Base-by-base conservation (phyloP, 2,329 filamentous ascomycete species). In the Coniella vitis region DNA sequence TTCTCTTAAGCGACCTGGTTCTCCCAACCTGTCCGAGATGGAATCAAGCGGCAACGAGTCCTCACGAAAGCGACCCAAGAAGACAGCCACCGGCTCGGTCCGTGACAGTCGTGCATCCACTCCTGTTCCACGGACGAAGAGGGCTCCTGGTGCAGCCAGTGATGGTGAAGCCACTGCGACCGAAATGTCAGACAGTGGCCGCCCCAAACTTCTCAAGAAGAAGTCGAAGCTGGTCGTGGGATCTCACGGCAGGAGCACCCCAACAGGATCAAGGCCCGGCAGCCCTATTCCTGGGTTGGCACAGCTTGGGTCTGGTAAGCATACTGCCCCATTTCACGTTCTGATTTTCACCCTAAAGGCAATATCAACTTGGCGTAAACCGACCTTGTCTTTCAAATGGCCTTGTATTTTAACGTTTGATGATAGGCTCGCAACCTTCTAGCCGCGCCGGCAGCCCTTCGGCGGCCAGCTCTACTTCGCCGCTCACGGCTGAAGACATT, bases 21-120 rank as follows among this genome's bases (percentile, higher is more conserved):
- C 90, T 14, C 89, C 90, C 3, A 86, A 90, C 55, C 75, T 87
- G 29, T 96, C 90, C 2, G 51, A 53, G 37, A 53, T 53, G 51
- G 91, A 97, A 63, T 89, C 89, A 9, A 95, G 89, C 63, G 91
- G 89, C 46, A 94, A 90, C 58, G 91, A 97, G 64, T 91, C 87
- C 1, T 81, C 83, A 20, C 84, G 86, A 56, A 90, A 93, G 69
- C 79, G 78, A 63, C 80, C 86, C 62, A 87, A 84, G 69, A 86
- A 85, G 63, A 76, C 80, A 54, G 66, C 67, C 2, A 65, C 63
- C 3, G 61, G 70, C 14, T 74, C 75, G 13, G 63, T 72, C 2
- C 70, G 70, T 46, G 68, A 67, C 9, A 81, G 79, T 51, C 76
- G 79, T 17, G 70, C 75, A 16, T 70, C 69, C 12, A 83, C 79